phyloP scores from a whole-genome alignment of 1,284 basidiomycete genomes.

The Thecaphora thlaspeos region DNA sequence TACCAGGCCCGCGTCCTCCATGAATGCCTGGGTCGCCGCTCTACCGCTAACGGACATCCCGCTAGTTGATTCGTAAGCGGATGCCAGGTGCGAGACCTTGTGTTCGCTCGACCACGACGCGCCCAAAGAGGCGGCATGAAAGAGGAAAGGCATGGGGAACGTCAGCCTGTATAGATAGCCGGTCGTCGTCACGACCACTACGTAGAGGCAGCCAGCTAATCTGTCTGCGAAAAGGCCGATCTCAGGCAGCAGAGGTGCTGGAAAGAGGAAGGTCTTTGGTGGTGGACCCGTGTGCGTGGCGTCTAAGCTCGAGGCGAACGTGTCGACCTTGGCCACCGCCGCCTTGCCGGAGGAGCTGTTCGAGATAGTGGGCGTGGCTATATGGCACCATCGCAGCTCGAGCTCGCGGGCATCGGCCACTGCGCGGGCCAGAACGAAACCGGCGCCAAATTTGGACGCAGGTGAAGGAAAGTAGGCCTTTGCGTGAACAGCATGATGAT shows the following conservation, averaged over 20 bases:
- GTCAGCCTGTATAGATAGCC: conserved; percentile 41
- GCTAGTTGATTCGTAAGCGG: conserved; percentile 11
- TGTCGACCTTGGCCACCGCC: not conserved
- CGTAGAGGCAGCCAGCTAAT: conserved; percentile 18
- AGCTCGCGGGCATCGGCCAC: conserved; percentile 32
- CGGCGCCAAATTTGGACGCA: conserved; percentile 10
- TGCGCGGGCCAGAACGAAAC: conserved; percentile 35
- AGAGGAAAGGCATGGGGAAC: conserved; percentile 27
- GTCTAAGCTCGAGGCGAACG: conserved; percentile 1
- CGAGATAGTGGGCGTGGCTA: conserved; percentile 6
- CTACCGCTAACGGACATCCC: not conserved
- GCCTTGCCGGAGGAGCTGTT: conserved; percentile 5
- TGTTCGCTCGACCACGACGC: conserved; percentile 40
- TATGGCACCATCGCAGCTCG: conserved; percentile 30
- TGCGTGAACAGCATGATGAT: conserved; percentile 28
- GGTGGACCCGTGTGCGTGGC: not conserved
- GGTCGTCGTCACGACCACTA: conserved; percentile 38
- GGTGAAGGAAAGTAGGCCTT: conserved; percentile 26
- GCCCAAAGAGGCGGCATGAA: conserved; percentile 21
- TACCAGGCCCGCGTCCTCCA: conserved; percentile 34
- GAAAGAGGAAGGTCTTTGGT: conserved; percentile 36
- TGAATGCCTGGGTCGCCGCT: conserved; percentile 9
- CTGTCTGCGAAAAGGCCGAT: conserved; percentile 37
- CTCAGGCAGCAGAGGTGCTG: conserved; percentile 35
- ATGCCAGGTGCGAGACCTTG: conserved; percentile 24